Base-by-base conservation (phyloP, 2,329 filamentous ascomycete genomes). In the Kalmusia sp. region DNA sequence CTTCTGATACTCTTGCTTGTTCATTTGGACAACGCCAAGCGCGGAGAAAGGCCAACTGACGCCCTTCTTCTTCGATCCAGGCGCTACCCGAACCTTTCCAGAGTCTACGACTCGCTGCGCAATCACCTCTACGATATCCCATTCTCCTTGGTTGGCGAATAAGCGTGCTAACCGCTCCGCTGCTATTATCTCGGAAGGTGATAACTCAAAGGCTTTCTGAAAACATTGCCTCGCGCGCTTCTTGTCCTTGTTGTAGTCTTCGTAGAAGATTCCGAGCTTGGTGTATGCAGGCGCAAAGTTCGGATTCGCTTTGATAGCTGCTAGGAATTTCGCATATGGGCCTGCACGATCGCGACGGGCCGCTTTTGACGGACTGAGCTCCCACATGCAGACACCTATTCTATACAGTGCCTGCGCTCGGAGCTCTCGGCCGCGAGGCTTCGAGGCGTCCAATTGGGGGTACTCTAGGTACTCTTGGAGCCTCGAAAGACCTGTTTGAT, bases 1-100 rank as follows among this genome's bases (percentile, higher is more conserved):
- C 69, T 91, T 90, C 61, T 87, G 80, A 64, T 93, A 98, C 55
- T 96, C 92, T 70, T 96, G 92, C 70, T 92, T 95, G 76, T 96
- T 97, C 70, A 98, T 84, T 72, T 98, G 92, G 1, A 96, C 93
- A 14, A 96, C 92, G 22, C 96, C 95, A 2, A 99, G 81, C 0
- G 95, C 93, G 2, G 93, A 92, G 71, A 92, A 96, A 2, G 95
- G 95, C 95, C 95, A 99, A 76, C 93, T 97, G 59, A 96, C 87
- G 1, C 92, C 92, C 74, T 91, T 93, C 64, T 90, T 88, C 80
- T 96, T 96, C 1, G 93, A 97, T 1, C 96, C 95, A 8, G 95
- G 93, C 1, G 93, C 87, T 21, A 92, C 91, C 61, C 89, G 90
- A 34, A 93, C 91, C 73, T 92, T 95, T 49, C 95, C 95, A n/a